Conservation (phyloP, 2,329 filamentous ascomycete genomes). For the Teratosphaeria gauchensis region DNA sequence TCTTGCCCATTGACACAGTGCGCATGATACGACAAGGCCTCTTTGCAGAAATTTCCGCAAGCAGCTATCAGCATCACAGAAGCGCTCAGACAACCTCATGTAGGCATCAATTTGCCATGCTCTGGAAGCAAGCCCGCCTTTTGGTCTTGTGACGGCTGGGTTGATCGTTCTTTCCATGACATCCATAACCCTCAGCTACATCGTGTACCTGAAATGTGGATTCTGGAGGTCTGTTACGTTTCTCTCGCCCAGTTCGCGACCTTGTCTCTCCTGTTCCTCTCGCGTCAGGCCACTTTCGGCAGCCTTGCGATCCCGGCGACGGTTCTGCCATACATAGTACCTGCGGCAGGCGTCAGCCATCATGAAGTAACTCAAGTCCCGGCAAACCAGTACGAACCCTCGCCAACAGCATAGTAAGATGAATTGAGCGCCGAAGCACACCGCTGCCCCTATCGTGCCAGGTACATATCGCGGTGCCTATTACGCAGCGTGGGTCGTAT, state of each 20-base stretch:
- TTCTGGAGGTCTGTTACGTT: constrained; percentile 56
- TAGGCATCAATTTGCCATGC: too few species aligned
- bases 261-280: constrained; percentile 53
- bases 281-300: constrained; percentile 28
- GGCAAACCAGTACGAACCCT: not conserved
- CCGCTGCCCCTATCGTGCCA: constrained; percentile 32
- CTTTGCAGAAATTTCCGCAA: too few species aligned
- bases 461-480: constrained; percentile 34
- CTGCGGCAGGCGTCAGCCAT: constrained; percentile 4
- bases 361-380: not conserved
- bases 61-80: too few species aligned
- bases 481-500: not conserved
- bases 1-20: too few species aligned
- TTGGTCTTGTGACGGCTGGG: too few species aligned
- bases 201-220: constrained; percentile 19
- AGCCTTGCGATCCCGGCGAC: constrained; percentile 15
- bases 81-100: too few species aligned
- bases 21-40: too few species aligned
- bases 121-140: too few species aligned
- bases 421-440: constrained; percentile 24
- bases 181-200: constrained; percentile 4
- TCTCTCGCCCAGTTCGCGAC: constrained; percentile 58
- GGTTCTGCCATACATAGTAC: constrained; percentile 34
- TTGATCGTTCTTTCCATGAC: too few species aligned
- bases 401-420: constrained; percentile 33